Evolutionary conservation across 2,329 filamentous ascomycete genomes (phyloP).

Genomic region (Clonostachys rhizophaga): DNA sequence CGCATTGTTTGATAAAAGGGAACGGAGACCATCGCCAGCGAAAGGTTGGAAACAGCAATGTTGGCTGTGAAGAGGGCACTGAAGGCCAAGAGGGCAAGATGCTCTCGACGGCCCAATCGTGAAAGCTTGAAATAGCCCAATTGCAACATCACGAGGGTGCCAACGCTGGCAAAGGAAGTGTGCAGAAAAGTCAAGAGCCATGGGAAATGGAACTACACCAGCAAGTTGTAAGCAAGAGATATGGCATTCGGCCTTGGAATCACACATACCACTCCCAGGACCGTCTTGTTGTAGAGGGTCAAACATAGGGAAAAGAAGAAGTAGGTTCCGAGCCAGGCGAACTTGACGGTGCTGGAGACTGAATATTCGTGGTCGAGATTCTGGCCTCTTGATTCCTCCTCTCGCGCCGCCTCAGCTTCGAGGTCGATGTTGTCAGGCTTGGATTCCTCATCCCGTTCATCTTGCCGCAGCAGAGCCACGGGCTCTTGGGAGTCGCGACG

Average conservation of each 20-base stretch:
- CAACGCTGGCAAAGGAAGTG: constrained; percentile 50
- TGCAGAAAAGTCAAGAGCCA: constrained; percentile 58
- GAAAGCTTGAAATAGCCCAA: constrained; percentile 48
- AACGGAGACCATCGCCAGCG: constrained; percentile 58
- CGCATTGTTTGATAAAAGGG: constrained; percentile 63
- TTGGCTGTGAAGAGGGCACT: constrained; percentile 59
- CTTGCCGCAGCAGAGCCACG: constrained; percentile 19
- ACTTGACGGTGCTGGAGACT: constrained; percentile 37
- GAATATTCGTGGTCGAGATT: constrained; percentile 39
- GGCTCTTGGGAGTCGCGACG: constrained; percentile 22
- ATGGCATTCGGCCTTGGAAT: neutral
- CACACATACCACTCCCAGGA: constrained; percentile 41
- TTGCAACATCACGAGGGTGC: constrained; percentile 47
- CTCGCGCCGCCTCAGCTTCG: constrained; percentile 19
- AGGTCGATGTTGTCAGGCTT: constrained; percentile 21
- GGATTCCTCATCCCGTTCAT: constrained; percentile 19
- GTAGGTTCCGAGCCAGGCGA: constrained; percentile 45
- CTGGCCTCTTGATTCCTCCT: constrained; percentile 18
- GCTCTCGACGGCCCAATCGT: constrained; percentile 44
- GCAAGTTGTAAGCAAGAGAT: neutral
- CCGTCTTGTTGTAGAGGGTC: constrained; percentile 56
- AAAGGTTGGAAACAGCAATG: constrained; percentile 60
- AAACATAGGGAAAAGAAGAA: constrained; percentile 42
- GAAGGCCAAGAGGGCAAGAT: constrained; percentile 51
- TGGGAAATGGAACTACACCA: constrained; percentile 48